Evolutionary conservation across 2,329 filamentous ascomycete species (phyloP), one percentile per base, ranked within the genome.

Genomic region (Pseudopyricularia cyperi): DNA sequence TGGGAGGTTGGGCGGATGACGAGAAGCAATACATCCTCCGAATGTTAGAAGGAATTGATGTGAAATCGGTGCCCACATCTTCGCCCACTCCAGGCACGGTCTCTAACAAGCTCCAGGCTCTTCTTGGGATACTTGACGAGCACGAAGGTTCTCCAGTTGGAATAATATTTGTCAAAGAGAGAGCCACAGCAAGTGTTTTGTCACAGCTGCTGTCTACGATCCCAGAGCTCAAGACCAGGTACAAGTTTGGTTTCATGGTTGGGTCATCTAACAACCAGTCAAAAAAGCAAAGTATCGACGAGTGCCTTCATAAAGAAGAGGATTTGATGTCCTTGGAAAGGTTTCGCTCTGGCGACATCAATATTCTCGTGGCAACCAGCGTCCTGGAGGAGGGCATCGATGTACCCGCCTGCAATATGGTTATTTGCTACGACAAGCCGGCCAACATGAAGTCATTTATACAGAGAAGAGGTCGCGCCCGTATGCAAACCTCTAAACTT

Each of bases 351-450:
- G 76, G 79, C 2, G 69, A 66, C 50, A 66, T 75, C 52, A 82
- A 79, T 54, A 67, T 84, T 19, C 65, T 85, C 4, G 67, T 85
- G 44, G 76, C 78, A 7, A 86, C 82, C 0, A 79, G 72, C 54
- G 80, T 85, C 0, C 66, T 84, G 1, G 81, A 84, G 58, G 82
- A 86, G 60, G 82, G 82, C 0, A 82, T 86, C 46, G 82, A 86
- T 57, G 73, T 85, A 6, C 79, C 79, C 0, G 77, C 74, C 6
- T 80, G 82, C 65, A 80, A 83, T 55, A 61, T 82, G 7, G 76
- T 84, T 24, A 66, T 81, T 35, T 81, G 78, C 58, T 80, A 77
- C 52, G 73, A 78, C 56, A 61, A 65, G 46, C 72, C 72, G 3
- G 58, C 57, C 14, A 77, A 70, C 33, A 65, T 75, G n/a, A 79